Evolutionary conservation across 345 rosid species (phyloP), one percentile per base, ranked within the genome.

Genomic region (Corchorus olitorius): DNA sequence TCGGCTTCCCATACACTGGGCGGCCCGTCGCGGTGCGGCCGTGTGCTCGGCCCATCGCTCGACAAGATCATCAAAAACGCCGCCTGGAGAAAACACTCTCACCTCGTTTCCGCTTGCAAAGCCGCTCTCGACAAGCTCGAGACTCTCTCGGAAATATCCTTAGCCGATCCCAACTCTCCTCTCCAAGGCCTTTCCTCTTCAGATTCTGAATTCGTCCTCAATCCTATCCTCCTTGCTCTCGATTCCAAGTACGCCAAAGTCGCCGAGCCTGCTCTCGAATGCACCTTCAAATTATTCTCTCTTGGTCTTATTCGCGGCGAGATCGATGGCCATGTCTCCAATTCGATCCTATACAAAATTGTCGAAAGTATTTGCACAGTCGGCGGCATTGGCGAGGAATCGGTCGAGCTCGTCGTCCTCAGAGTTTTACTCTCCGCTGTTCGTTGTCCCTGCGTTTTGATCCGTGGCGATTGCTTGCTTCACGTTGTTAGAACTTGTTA

Each of bases 31-130:
- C 82, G 92, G 56, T 89, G 91, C 83, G 98, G 98, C 73, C 93
- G 94, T n/a, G 90, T 83, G 5, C 48, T 95, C 3, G 97, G 93
- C 0, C 96, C 98, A 1, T 86, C 85, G 6, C 89, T 95, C 74
- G 99, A 93, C 80, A 90, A 92, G 86, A 92, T 95, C 86, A 86
- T 95, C 9, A 95, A 95, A 76, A 95, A 95, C 76, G 97, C 98
- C 5, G 97, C 97, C 6, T 95, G 99, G 98, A 82, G 99, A 37
- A 95, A 95, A 84, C 99, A 95, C 77, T 86, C 97, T 27, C 88
- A 87, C 79, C 84, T 95, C 55, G 99, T 95, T 66, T 83, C 97
- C 79, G 79, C 97, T 43, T 91, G 96, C 84, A 95, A 93, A 78
- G 86, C 98, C 20, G 90, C 85, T 74, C 97, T 95, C 75, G 96